Evolutionary conservation across 306 rosid genomes (phyloP), one percentile per base, ranked within the genome.

Genomic region (Lupinus albus): DNA sequence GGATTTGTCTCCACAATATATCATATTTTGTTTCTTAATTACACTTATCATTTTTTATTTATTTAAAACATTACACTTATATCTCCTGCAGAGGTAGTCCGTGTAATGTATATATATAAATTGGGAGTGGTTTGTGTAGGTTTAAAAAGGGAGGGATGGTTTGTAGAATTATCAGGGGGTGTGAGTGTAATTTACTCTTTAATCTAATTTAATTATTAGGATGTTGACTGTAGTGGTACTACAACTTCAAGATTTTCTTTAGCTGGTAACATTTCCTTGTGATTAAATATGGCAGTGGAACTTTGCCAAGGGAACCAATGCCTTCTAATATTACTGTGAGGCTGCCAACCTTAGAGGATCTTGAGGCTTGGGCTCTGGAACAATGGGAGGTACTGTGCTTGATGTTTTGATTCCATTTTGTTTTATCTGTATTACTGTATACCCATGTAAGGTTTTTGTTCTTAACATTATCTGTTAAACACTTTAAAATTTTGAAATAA

Each of bases 301-400:
- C 86, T 82, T 87, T 93, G 84, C 96, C 96, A 2, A 82, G 98
- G 87, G 92, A 93, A 78, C 86, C 97, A 28, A 89, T 93, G 96
- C 88, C 97, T 77, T 77, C 91, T 58, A 85, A 85, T 78, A 74
- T 87, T 41, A 86, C 96, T 32, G 98, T 78, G 79, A 88, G 91
- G 81, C 97, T 88, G 54, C 97, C 92, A 46, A 89, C 85, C 81
- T 69, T 74, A 47, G 96, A 86, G 79, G 91, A 89, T 15, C 93
- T 93, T 57, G 89, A 93, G 75, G 86, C 74, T 74, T 89, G 83
- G 83, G 97, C 97, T 73, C 83, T 76, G 4, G 78, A 79, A 57
- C 91, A 90, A 62, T 93, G 99, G 97, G 99, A 93, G 99, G 97
- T 93, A 65, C 25, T 53, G 32, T 61, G 16, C 60, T 64, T 45